These are phyloP conservation scores for Cajanus cajan DNA, from an alignment of 306 rosid genomes.

Conservation along the genomic window DNA sequence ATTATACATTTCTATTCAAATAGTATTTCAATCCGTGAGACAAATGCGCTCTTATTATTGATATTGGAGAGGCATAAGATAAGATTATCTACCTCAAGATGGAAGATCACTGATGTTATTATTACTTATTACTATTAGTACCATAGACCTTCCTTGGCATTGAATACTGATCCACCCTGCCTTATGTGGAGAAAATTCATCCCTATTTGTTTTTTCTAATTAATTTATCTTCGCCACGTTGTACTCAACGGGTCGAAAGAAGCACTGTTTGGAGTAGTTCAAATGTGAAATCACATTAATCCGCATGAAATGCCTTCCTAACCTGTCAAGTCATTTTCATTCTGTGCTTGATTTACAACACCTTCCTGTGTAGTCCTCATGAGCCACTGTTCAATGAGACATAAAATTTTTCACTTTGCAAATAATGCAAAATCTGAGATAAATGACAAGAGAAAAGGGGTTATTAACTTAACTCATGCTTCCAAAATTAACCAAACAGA, in stretches of 20 bases:
- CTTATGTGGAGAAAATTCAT: neutral
- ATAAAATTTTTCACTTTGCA: neutral
- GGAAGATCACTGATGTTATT: neutral
- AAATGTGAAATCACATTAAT: conserved; percentile 35
- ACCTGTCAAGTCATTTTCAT: conserved; percentile 37
- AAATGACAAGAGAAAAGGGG: conserved; percentile 3
- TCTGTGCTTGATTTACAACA: conserved; percentile 25
- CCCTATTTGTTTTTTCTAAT: neutral
- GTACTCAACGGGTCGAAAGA: conserved; percentile 21
- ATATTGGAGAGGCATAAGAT: neutral
- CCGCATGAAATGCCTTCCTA: conserved; percentile 21
- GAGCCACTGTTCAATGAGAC: neutral
- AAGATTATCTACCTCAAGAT: neutral
- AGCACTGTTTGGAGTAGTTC: conserved; percentile 30
- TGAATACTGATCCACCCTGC: conserved; percentile 5
- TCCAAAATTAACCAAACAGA: conserved; percentile 26
- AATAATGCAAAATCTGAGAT: neutral
- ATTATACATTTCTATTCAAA: too few relatives aligned
- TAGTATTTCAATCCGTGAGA: too few relatives aligned
- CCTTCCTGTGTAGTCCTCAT: neutral
- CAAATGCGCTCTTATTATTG: neutral
- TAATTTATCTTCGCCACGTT: neutral
- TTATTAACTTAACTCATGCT: conserved; percentile 19
- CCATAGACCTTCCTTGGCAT: conserved; percentile 21
- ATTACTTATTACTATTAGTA: too few relatives aligned